Evolutionary conservation across 192 early-diverging fungal genomes (phyloP).

Genomic region (Chytriomyces sp.): DNA sequence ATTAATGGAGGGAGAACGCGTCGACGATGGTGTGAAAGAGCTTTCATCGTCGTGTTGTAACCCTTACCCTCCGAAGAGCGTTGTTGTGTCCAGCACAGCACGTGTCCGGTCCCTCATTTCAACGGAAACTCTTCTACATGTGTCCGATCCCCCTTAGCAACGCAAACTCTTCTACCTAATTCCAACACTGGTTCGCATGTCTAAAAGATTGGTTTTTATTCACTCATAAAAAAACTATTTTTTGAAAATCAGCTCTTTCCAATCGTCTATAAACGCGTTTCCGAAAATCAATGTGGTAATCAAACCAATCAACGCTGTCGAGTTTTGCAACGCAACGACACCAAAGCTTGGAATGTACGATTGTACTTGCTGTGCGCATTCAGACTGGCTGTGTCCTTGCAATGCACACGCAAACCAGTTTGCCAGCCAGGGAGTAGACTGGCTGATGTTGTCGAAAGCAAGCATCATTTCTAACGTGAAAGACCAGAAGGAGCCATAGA

Average conservation of each 20-base stretch:
- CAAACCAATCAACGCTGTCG: background rate
- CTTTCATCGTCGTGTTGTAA: no score
- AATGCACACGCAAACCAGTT: conserved; percentile 3
- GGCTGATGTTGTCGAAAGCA: background rate
- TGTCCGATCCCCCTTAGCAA: no score
- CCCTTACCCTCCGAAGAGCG: no score
- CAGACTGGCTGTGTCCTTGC: background rate
- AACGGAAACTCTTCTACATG: no score
- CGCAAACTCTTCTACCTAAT: no score
- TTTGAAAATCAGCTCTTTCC: background rate
- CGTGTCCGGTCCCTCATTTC: no score
- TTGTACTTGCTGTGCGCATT: background rate
- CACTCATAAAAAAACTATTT: no score
- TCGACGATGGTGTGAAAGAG: no score
- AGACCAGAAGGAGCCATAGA: background rate
- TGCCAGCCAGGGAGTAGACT: background rate
- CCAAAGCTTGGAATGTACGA: background rate
- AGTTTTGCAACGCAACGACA: background rate
- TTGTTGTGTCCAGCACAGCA: no score
- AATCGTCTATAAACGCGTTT: background rate
- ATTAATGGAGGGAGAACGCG: no score
- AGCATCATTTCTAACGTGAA: background rate
- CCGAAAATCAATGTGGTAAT: background rate
- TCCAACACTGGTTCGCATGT: no score
- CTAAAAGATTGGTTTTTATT: no score